Conservation (phyloP, 306 rosid genomes). For the Leucaena leucocephala region DNA sequence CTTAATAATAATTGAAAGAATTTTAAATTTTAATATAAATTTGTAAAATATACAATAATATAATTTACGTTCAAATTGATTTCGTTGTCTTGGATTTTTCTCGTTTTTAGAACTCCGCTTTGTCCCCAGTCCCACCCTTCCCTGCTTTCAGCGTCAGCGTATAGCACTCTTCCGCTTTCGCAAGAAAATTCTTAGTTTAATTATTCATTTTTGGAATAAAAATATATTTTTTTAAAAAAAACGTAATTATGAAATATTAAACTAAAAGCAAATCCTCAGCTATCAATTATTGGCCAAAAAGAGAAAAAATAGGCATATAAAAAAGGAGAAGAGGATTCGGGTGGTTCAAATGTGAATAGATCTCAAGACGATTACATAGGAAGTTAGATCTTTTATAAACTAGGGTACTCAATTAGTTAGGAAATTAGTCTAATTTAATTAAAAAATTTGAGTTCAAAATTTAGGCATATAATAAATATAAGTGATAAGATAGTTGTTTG, state of each 20-base stretch:
- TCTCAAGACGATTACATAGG: too few relatives aligned
- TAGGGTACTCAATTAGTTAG: too few relatives aligned
- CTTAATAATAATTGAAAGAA: background rate
- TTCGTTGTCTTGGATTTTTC: constrained; percentile 15
- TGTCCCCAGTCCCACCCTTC: constrained; percentile 12
- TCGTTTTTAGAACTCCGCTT: constrained; percentile 18
- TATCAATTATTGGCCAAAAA: too few relatives aligned
- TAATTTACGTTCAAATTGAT: background rate
- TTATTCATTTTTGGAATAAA: background rate
- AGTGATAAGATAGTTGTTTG: too few relatives aligned
- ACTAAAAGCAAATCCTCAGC: background rate
- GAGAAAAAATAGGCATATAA: too few relatives aligned
- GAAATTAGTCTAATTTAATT: too few relatives aligned
- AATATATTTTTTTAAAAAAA: background rate
- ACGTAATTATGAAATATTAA: background rate
- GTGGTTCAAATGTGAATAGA: too few relatives aligned
- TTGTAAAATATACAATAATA: too few relatives aligned
- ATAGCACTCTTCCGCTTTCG: background rate
- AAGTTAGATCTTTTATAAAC: too few relatives aligned
- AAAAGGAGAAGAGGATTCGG: too few relatives aligned
- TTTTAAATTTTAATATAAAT: background rate
- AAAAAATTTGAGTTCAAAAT: too few relatives aligned
- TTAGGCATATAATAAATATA: too few relatives aligned
- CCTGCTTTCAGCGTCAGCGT: constrained; percentile 21
- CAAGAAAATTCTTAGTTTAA: background rate